Evolutionary conservation across 805 yeast genomes (phyloP).

Genomic region (Spathaspora passalidarum): DNA sequence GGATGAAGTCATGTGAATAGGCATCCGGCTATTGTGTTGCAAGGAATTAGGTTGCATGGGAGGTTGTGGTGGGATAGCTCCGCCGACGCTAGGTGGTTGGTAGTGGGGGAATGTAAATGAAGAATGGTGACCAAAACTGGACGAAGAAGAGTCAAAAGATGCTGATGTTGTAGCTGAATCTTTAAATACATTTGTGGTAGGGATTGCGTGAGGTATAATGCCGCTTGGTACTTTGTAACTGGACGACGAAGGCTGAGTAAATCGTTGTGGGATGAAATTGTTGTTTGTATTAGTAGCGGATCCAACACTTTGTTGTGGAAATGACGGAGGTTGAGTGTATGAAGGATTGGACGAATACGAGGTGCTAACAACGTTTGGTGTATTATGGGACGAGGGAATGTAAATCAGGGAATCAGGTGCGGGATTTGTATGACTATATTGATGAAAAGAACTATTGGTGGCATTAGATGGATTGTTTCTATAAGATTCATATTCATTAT

Average conservation of each 20-base stretch:
- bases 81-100: neutral
- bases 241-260: slow-evolving; percentile 3
- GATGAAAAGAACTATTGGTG: slow-evolving; percentile 2
- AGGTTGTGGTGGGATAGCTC: slow-evolving; percentile 5
- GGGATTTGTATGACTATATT: slow-evolving; percentile 3
- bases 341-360: slow-evolving; percentile 43
- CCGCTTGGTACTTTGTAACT: slow-evolving; percentile 13
- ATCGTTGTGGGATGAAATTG: slow-evolving; percentile 12
- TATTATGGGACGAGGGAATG: slow-evolving; percentile 41
- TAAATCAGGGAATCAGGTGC: slow-evolving; percentile 20
- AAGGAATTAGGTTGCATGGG: slow-evolving; percentile 14
- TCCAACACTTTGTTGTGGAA: slow-evolving; percentile 6
- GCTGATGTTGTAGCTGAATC: slow-evolving; percentile 35
- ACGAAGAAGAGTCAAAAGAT: slow-evolving; percentile 8
- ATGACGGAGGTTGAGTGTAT: slow-evolving; percentile 24
- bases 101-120: slow-evolving; percentile 5
- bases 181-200: slow-evolving; percentile 54
- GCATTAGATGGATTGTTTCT: neutral
- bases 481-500: neutral
- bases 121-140: slow-evolving; percentile 8
- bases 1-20: neutral
- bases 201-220: slow-evolving; percentile 36
- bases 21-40: slow-evolving; percentile 12
- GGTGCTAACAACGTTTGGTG: slow-evolving; percentile 40
- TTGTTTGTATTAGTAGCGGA: slow-evolving; percentile 4